Evolutionary conservation across 1,284 basidiomycete species (phyloP), one percentile per base, ranked within the genome.

Genomic region (Cryptococcus hybrid): DNA sequence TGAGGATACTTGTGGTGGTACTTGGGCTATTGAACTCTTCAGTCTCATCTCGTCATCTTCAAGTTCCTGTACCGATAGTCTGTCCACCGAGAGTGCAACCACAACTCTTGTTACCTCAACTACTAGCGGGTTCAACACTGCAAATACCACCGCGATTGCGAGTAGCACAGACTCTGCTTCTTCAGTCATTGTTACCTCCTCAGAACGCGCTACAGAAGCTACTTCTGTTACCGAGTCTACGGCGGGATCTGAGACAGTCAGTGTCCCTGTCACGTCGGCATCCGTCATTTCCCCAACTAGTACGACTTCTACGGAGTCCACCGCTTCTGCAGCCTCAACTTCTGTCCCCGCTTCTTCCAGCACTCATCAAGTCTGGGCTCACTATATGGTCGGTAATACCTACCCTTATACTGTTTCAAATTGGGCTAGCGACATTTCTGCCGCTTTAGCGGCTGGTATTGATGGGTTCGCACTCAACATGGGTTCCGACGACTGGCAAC

Each of bases 391-490:
- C 52, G 73, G 77, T 7, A 74, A 76, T 68, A 76, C 75, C n/a
- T 78, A 78, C 61, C 64, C 70, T 24, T 80, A 78, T 72, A 63
- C 59, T 45, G 59, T 59, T 49, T 58, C 60, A 30, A 63, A 72
- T 56, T 80, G 78, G 78, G 51, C 59, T 4, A 61, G 58, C 42
- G 75, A 81, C 52, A 77, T 80, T 53, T 55, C 62, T 2, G 63
- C 66, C 44, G 78, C 80, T 8, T 68, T 72, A 15, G 71, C 70
- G 7, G 73, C 76, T 15, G 76, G 79, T 35, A 77, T 80, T 57
- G 85, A 87, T 65, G 86, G 83, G 2, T 87, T 87, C 66, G 86
- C 83, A 0, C 79, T 87, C 49, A 88, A 88, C 67, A 78, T 87
- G 36, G 86, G 89, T 12, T 75, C 70, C 0, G 87, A 89, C 68